Percentiles rank a stretch among this genome's conserved stretches.
Evolutionary conservation across 2,329 filamentous ascomycete genomes (phyloP).

Genomic region (Metarhizium brunneum): DNA sequence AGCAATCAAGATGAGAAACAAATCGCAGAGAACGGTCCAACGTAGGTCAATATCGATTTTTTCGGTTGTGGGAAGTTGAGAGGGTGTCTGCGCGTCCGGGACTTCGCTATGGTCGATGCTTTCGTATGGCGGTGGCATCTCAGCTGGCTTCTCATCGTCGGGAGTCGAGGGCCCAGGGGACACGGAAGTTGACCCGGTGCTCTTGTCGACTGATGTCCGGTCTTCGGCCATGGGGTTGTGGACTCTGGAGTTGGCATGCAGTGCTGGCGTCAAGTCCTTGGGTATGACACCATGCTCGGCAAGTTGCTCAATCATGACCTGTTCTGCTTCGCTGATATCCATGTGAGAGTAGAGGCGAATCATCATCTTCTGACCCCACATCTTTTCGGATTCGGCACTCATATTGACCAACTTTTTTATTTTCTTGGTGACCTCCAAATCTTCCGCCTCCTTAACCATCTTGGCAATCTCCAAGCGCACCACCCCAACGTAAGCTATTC

Average conservation of each 20-base stretch:
- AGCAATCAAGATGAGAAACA: constrained; percentile 94
- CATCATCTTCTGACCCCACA: constrained; percentile 99
- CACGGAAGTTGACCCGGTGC: constrained; percentile 10
- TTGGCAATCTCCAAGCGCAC: constrained; percentile 71
- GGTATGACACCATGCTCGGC: constrained; percentile 85
- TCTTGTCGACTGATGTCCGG: constrained; percentile 5
- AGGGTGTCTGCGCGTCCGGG: constrained; percentile 71
- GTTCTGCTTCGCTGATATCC: constrained; percentile 86
- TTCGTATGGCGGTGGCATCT: constrained; percentile 50
- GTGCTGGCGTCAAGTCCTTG: constrained; percentile 68
- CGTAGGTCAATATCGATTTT: constrained; percentile 92
- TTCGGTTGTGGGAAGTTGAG: constrained; percentile 68
- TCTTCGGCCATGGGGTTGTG: constrained; percentile 76
- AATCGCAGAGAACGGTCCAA: constrained; percentile 93
- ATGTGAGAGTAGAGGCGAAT: constrained; percentile 88
- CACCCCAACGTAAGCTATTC: constrained; percentile 90
- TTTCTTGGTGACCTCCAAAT: constrained; percentile 50
- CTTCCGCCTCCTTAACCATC: constrained; percentile 62
- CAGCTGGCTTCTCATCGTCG: constrained; percentile 36
- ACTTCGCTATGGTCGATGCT: constrained; percentile 60
- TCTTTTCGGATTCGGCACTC: constrained; percentile 70
- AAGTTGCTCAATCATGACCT: constrained; percentile 98
- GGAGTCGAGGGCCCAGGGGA: constrained; percentile 14
- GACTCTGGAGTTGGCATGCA: constrained; percentile 88
- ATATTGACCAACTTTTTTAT: constrained; percentile 64